These are phyloP conservation scores for Anethum foeniculum DNA, from an alignment of 140 eudicot species.

Conservation along the genomic window DNA sequence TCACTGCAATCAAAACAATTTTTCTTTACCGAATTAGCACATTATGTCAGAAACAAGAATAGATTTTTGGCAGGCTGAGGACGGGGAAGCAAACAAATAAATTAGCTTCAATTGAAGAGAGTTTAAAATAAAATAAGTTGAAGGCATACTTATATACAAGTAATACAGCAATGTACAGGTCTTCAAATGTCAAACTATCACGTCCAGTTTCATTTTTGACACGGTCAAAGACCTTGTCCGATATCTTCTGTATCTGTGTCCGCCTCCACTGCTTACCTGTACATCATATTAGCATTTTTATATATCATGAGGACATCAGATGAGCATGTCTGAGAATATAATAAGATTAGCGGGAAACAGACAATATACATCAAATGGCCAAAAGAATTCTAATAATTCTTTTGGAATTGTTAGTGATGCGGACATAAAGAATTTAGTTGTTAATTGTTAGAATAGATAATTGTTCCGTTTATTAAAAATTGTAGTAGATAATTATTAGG, in stretches of 20 bases:
- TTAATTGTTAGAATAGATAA: too few relatives aligned
- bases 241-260: conserved; percentile 36
- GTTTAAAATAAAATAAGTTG: neutral
- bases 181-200: conserved; percentile 42
- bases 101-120: neutral
- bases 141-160: conserved; percentile 45
- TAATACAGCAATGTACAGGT: conserved; percentile 51
- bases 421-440: too few relatives aligned
- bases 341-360: neutral
- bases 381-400: neutral
- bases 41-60: neutral
- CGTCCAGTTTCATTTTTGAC: conserved; percentile 31
- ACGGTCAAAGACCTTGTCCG: conserved; percentile 44
- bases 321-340: neutral
- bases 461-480: too few relatives aligned
- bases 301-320: neutral
- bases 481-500: too few relatives aligned
- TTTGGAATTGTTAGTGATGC: neutral
- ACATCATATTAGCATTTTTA: neutral
- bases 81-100: neutral
- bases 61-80: conserved; percentile 5
- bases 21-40: neutral
- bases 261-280: conserved; percentile 59
- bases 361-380: neutral
- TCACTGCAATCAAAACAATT: conserved; percentile 40